phyloP scores from a whole-genome alignment of 306 rosid species.

The Prinsepia uniflora region DNA sequence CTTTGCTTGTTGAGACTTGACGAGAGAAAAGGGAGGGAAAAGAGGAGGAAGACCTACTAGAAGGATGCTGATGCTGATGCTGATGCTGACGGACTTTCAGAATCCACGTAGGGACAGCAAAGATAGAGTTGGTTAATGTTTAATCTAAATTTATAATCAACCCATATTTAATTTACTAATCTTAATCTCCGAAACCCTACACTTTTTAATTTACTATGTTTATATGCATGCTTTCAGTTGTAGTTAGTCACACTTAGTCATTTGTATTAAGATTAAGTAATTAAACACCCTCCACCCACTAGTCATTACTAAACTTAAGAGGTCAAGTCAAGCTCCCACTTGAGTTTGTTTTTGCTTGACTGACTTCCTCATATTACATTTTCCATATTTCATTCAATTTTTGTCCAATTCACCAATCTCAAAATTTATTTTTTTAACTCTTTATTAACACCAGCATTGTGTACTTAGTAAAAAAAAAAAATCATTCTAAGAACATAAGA shows the following conservation, averaged over 20 bases:
- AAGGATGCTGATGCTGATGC: not conserved
- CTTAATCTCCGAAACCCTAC: not conserved
- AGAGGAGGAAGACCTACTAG: not conserved
- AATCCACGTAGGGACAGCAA: not conserved
- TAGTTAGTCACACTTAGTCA: not conserved
- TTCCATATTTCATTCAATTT: no score
- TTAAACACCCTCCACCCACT: no score
- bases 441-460: no score
- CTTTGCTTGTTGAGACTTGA: no score
- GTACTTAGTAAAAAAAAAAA: no score
- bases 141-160: not conserved
- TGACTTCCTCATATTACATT: not conserved
- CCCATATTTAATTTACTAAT: not conserved
- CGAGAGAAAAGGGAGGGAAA: no score
- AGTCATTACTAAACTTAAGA: not conserved
- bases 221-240: not conserved
- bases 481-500: no score
- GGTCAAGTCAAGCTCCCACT: no score
- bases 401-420: no score
- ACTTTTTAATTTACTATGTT: not conserved
- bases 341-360: no score
- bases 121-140: not conserved
- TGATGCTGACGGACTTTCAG: not conserved
- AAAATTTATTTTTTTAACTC: no score
- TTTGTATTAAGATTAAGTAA: not conserved